Evolutionary conservation across 2,329 filamentous ascomycete genomes (phyloP).

Genomic region (Hysterium pulicare): DNA sequence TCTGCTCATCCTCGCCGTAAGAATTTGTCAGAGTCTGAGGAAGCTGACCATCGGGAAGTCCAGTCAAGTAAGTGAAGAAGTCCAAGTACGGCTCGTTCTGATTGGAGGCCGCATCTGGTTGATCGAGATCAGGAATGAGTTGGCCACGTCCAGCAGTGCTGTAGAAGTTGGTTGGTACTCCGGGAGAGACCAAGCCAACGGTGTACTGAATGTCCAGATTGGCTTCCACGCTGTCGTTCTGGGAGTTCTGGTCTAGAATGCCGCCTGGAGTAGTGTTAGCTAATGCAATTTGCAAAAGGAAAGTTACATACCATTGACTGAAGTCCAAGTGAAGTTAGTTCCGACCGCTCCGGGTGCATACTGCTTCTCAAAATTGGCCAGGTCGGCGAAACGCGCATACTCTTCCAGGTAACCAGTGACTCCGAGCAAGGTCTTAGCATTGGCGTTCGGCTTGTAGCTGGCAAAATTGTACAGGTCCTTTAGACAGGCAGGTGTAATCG

Average conservation of each 20-base stretch:
- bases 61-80: slow-evolving; percentile 35
- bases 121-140: slow-evolving; percentile 48
- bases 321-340: slow-evolving; percentile 44
- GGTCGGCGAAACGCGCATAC: slow-evolving; percentile 48
- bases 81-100: slow-evolving; percentile 49
- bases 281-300: neutral
- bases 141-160: slow-evolving; percentile 46
- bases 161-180: slow-evolving; percentile 44
- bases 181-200: slow-evolving; percentile 41
- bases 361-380: slow-evolving; percentile 38
- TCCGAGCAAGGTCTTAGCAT: slow-evolving; percentile 37
- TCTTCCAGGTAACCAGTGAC: slow-evolving; percentile 50
- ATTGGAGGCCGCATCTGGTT: slow-evolving; percentile 40
- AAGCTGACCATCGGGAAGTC: slow-evolving; percentile 31
- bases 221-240: slow-evolving; percentile 44
- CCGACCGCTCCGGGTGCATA: slow-evolving; percentile 41
- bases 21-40: slow-evolving; percentile 38
- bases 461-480: slow-evolving; percentile 45
- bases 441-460: slow-evolving; percentile 39
- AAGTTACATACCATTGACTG: slow-evolving; percentile 40
- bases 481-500: slow-evolving; percentile 47
- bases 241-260: slow-evolving; percentile 32
- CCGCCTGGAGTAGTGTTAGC: slow-evolving; percentile 20
- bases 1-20: slow-evolving; percentile 41
- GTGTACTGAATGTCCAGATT: slow-evolving; percentile 53